phyloP scores from a whole-genome alignment of 208 protist species.

The Leishmania martiniquensis region DNA sequence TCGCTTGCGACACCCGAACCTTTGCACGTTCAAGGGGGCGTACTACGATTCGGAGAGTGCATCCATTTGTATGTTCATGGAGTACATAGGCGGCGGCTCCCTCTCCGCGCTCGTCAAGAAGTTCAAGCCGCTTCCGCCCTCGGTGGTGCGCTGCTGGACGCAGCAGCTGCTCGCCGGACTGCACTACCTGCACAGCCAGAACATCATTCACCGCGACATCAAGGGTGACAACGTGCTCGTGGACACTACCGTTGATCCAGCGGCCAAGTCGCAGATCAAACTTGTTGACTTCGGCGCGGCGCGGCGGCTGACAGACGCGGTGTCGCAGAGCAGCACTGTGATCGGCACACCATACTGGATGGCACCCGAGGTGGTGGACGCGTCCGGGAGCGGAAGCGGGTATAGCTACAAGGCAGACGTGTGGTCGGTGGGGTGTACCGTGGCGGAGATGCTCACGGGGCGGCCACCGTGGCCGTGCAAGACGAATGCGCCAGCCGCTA shows the following conservation, averaged over 20 bases:
- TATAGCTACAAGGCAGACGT: conserved; percentile 94
- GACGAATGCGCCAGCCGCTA: conserved; percentile 80
- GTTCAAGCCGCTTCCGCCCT: conserved; percentile 82
- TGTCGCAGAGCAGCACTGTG: conserved; percentile 87
- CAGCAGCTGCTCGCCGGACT: conserved; percentile 86
- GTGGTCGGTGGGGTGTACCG: conserved; percentile 94
- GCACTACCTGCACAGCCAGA: conserved; percentile 89
- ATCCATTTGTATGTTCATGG: conserved; percentile 92
- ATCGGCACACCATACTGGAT: conserved; percentile 95
- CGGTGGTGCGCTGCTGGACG: conserved; percentile 90
- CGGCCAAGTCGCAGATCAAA: conserved; percentile 80
- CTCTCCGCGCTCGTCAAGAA: conserved; percentile 84
- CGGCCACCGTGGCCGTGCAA: conserved; percentile 89
- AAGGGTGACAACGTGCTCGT: conserved; percentile 94
- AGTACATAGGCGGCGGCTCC: conserved; percentile 93
- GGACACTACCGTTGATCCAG: conserved; percentile 67
- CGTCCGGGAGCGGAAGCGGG: conserved; percentile 38
- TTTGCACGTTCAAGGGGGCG: conserved; percentile 92
- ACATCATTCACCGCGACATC: conserved; percentile 93
- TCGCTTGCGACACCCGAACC: conserved; percentile 86
- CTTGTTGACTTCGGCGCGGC: conserved; percentile 93
- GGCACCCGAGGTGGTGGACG: conserved; percentile 92
- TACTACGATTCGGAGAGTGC: conserved; percentile 58
- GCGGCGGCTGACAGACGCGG: conserved; percentile 76
- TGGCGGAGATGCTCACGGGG: conserved; percentile 93